Evolutionary conservation across 2,329 filamentous ascomycete species (phyloP), one percentile per base, ranked within the genome.

Genomic region (Monilinia polystroma): DNA sequence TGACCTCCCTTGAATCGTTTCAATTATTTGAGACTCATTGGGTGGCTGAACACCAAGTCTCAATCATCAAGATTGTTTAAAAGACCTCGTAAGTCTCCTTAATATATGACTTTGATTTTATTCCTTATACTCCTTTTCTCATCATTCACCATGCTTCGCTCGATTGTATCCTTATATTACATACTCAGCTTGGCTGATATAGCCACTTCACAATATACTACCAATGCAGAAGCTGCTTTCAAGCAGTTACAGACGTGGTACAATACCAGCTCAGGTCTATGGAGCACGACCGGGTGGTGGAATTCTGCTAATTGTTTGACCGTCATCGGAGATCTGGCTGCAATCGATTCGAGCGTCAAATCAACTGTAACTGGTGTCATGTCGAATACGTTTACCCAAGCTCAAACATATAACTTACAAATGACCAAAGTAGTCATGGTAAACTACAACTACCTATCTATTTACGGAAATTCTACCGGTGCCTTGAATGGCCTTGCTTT

Each of bases 211-310:
- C 64, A 70, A 51, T 73, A 68, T 55, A 66, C 51, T 7, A 49
- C 69, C 1, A 70, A 75, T 67, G 71, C 74, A 2, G 69, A 72
- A 35, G 66, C 74, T 11, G 80, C 79, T 4, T 73, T 81, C 2
- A 73, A 76, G 29, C 75, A 80, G 7, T 79, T 90, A 1, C 86
- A 90, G 71, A 74, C 72, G 53, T 91, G 85, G 83, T 91, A 91
- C 75, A 83, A 88, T 73, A 67, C 77, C 3, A 73, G 74, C 6
- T 86, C 81, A 1, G 89, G 90, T 4, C 79, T 90, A 16, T 92
- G 87, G 87, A 78, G 85, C 65, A 83, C 83, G 0, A 82, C 83
- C 10, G 83, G 83, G n/a, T 92, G 90, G 90, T 92, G 90, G 90
- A 90, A 91, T 73, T 83, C 84, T 64, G 90, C 85, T 55, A 92